Evolutionary conservation across 2,329 filamentous ascomycete genomes (phyloP).

Genomic region (Cordyceps pruinosa): DNA sequence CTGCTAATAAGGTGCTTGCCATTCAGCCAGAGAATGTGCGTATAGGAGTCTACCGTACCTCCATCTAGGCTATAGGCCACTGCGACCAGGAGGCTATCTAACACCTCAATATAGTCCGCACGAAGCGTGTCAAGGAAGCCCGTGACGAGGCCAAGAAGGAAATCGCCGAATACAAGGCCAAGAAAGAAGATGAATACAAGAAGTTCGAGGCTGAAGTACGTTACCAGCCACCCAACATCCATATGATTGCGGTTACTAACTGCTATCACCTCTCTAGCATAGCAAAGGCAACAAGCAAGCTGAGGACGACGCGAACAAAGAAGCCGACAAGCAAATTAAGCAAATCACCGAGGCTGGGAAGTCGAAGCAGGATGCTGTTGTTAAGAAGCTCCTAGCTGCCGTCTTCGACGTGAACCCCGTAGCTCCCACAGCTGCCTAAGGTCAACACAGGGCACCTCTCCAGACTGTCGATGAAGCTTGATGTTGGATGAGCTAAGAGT

Average conservation of each 20-base stretch:
- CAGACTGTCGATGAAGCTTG: background rate
- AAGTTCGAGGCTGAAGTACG: slow-evolving; percentile 72
- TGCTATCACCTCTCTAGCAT: slow-evolving; percentile 54
- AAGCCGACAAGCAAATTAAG: slow-evolving; percentile 73
- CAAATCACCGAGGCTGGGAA: slow-evolving; percentile 73
- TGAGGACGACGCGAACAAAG: slow-evolving; percentile 71
- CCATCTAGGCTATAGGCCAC: too few relatives aligned
- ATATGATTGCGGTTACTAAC: slow-evolving; percentile 2
- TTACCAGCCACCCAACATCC: background rate
- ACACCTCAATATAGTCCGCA: slow-evolving; percentile 48
- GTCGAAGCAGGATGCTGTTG: slow-evolving; percentile 71
- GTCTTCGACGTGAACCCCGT: slow-evolving; percentile 78
- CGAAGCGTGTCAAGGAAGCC: slow-evolving; percentile 94
- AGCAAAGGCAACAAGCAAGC: slow-evolving; percentile 79
- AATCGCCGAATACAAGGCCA: slow-evolving; percentile 82
- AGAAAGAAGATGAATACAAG: slow-evolving; percentile 93
- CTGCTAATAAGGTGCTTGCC: slow-evolving; percentile 5
- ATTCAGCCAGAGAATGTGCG: slow-evolving; percentile 82
- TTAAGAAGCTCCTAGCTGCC: slow-evolving; percentile 76
- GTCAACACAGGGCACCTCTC: background rate
- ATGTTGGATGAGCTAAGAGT: background rate
- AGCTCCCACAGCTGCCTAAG: slow-evolving; percentile 27
- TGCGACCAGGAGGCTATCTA: background rate
- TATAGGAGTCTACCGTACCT: slow-evolving; percentile 8
- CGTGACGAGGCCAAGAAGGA: slow-evolving; percentile 96